A percentile compares a stretch with the other conserved stretches of the same genome.
Conservation (phyloP, 306 rosid species). For the Vicia faba region DNA sequence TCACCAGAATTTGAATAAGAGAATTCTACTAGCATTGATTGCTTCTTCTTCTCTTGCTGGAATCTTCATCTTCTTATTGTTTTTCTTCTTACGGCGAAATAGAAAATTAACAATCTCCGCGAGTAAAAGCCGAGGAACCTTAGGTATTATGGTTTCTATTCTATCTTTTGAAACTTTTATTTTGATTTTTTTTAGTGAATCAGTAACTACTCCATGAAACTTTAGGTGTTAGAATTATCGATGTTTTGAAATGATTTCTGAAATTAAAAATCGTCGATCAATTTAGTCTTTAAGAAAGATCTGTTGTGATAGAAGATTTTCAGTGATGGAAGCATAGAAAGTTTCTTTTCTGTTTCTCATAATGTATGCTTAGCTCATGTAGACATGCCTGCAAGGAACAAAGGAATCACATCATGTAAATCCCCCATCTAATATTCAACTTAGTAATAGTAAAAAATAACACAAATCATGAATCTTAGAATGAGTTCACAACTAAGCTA, state of each 20-base stretch:
- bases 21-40: constrained; percentile 65
- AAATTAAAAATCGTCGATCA: neutral
- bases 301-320: neutral
- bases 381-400: too few relatives aligned
- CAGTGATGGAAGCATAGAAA: constrained; percentile 11
- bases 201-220: neutral
- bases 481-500: too few relatives aligned
- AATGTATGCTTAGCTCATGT: too few relatives aligned
- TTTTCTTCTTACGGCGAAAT: constrained; percentile 58
- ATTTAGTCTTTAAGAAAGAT: neutral
- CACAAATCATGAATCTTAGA: too few relatives aligned
- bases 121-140: constrained; percentile 47
- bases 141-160: constrained; percentile 55
- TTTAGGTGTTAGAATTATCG: neutral
- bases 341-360: constrained; percentile 14
- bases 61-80: constrained; percentile 55
- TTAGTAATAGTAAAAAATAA: too few relatives aligned
- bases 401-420: too few relatives aligned
- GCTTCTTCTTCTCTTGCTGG: constrained; percentile 70
- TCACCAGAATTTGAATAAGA: constrained; percentile 69
- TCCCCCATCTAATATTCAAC: too few relatives aligned
- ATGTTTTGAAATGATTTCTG: neutral
- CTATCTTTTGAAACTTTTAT: constrained; percentile 16
- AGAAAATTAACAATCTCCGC: constrained; percentile 38
- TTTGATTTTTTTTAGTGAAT: too few relatives aligned